Evolutionary conservation across 2,329 filamentous ascomycete species (phyloP), one percentile per base, ranked within the genome.

Genomic region (Gliomastix tumulicola): DNA sequence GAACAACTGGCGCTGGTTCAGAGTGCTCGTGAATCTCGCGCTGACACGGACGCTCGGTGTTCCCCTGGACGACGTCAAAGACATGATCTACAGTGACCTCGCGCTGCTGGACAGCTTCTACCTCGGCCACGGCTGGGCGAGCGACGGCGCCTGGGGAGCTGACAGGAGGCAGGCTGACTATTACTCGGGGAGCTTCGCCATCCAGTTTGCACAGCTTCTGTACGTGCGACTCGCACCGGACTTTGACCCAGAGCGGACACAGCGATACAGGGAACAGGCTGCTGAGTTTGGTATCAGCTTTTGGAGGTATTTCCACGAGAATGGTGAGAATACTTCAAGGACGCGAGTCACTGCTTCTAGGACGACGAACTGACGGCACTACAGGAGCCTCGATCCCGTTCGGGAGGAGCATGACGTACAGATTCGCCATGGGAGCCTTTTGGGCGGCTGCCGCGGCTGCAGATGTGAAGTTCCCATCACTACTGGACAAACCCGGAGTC

Each of bases 1-100:
- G 3, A 71, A 62, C 1, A 74, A 74, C 37, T 73, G 69, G 69
- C 58, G 65, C 1, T 74, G 69, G 68, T 74, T 74, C 37, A 62
- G 69, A 1, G 58, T 73, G 2, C 66, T 72, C 49, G 62, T 57
- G 2, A 72, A 72, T 36, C 47, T 73, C n/a, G 67, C 67, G 0
- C 47, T 71, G 0, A 48, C 60, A 2, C 64, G 62, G 25, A 55
- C 60, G 0, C 66, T 62, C 11, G 60, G 63, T 2, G 49, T 65
- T 1, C 49, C 61, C 0, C 39, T 50, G 3, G 50, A 54, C 0
- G 46, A 60, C 7, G 44, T 69, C 3, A 0, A 36, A 12, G 21
- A 10, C 5, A 21, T 54, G 6, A 65, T 74, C 42, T 44, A 62
- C 8, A 46, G 50, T 0, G 69, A 73, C 38, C 47, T 72, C 1